Conservation (phyloP, 2,329 filamentous ascomycete species). For the Rhinocladiella similis region DNA sequence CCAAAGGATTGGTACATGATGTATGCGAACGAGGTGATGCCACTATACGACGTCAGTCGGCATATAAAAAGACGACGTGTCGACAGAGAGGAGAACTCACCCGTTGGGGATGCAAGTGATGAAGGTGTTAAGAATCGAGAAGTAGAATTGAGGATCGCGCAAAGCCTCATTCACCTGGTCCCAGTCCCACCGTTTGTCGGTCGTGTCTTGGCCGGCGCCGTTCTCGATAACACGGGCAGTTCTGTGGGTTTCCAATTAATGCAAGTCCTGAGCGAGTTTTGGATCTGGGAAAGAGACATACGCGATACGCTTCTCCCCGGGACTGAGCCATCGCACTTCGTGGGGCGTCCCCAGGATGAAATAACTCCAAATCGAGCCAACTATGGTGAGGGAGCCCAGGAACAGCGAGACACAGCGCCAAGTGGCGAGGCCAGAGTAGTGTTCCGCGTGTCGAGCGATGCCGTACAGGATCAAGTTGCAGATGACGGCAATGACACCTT, state of each 20-base stretch:
- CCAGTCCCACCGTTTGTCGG: constrained; percentile 30
- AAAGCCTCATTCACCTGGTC: constrained; percentile 5
- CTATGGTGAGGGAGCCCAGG: constrained; percentile 25
- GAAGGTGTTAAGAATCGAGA: constrained; percentile 12
- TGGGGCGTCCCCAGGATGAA: constrained; percentile 29
- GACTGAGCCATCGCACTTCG: constrained; percentile 28
- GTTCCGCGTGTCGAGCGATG: constrained; percentile 18
- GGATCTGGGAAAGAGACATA: constrained; percentile 1
- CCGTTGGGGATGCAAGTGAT: constrained; percentile 14
- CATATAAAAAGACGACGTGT: too few species aligned
- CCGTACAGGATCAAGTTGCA: constrained; percentile 27
- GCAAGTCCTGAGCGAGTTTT: not conserved
- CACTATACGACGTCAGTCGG: constrained; percentile 4
- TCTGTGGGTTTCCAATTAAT: constrained; percentile 8
- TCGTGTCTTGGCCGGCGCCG: constrained; percentile 21
- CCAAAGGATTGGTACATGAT: constrained; percentile 30
- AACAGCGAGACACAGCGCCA: constrained; percentile 28
- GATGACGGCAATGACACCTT: constrained; percentile 36
- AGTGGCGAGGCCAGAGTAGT: constrained; percentile 21
- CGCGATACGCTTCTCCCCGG: constrained; percentile 27
- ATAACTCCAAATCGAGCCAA: constrained; percentile 25
- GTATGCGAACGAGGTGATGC: constrained; percentile 15
- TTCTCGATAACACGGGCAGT: constrained; percentile 26
- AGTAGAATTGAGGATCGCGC: constrained; percentile 12
- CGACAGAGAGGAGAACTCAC: constrained; percentile 4